Evolutionary conservation across 2,329 filamentous ascomycete species (phyloP).

Genomic region (Aspergillus hortae): DNA sequence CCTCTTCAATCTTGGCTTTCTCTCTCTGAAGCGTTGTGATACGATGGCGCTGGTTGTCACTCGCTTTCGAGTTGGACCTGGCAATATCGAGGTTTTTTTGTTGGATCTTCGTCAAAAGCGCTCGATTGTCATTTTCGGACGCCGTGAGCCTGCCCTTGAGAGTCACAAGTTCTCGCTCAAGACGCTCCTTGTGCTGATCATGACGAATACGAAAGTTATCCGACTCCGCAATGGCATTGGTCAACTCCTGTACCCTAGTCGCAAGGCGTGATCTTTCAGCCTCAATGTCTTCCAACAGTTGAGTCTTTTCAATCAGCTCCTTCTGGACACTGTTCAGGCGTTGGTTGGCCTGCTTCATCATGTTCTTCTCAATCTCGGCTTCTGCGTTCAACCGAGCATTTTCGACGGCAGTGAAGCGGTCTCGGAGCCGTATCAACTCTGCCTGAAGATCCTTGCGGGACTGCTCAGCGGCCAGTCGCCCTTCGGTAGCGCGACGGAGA

Average conservation of each 20-base stretch:
- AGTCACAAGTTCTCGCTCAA: conserved; percentile 86
- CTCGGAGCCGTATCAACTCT: conserved; percentile 77
- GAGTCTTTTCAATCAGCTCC: conserved; percentile 76
- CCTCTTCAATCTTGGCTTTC: conserved; percentile 77
- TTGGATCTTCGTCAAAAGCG: conserved; percentile 93
- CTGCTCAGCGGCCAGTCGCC: conserved; percentile 72
- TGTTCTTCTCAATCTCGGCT: conserved; percentile 71
- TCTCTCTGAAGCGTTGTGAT: conserved; percentile 74
- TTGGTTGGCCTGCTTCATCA: conserved; percentile 74
- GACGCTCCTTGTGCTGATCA: conserved; percentile 88
- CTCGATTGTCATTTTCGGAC: conserved; percentile 93
- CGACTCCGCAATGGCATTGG: conserved; percentile 81
- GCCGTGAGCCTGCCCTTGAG: conserved; percentile 84
- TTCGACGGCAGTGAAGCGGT: conserved; percentile 80
- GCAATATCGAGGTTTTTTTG: conserved; percentile 97
- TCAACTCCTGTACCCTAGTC: conserved; percentile 77
- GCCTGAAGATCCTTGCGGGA: conserved; percentile 85
- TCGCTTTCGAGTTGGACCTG: conserved; percentile 79
- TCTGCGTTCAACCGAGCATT: conserved; percentile 82
- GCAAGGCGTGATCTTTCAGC: conserved; percentile 73
- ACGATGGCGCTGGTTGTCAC: conserved; percentile 75
- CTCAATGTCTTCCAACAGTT: conserved; percentile 74
- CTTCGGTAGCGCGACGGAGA: conserved; percentile 78
- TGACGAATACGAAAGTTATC: conserved; percentile 85
- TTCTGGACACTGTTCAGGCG: conserved; percentile 72